Evolutionary conservation across 2,329 filamentous ascomycete species (phyloP), one percentile per base, ranked within the genome.

Genomic region (Diplodia mutila): DNA sequence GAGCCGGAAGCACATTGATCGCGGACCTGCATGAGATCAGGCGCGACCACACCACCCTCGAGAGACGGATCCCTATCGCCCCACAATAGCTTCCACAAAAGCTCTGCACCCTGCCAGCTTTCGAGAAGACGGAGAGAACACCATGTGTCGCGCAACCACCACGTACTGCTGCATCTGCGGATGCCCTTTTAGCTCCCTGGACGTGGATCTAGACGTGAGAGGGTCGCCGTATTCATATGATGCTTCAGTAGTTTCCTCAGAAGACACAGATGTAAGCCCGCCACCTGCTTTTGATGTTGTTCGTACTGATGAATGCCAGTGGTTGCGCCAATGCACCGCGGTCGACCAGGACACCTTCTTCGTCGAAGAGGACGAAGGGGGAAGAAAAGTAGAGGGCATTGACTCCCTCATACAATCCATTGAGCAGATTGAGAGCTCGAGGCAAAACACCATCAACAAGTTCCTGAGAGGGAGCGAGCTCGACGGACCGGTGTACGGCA

Each of bases 101-200:
- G 59, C 27, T 51, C 11, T 46, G 46, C 59, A 21, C 11, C 29
- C 29, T n/a, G 25, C 59, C 39, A 32, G 21, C 23, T 61, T 49
- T 48, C 59, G 12, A n/a, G 46, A 23, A 18, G 18, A 7, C 27
- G 16, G 23, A 21, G 46, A 49, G 21, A 29, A 51, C 32, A 11
- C 59, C 59, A 63, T 63, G 59, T 63, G 59, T 32, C 59, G 46
- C 59, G 42, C 59, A 12, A 51, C 32, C 27, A 63, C 59, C n/a
- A 63, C 59, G 16, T 65, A 65, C 49, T 65, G 61, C 61, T 53
- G 61, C 61, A 46, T 65, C 49, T 65, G 61, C 51, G 61, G 61
- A 53, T 53, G 49, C 9, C 61, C 61, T n/a, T 54, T 65, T 16
- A 46, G 49, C 46, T n/a, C 42, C 9, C 29, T 51, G 59, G 59